Conservation (phyloP, 352 stramenopile species). For the Phytophthora uliginosa region DNA sequence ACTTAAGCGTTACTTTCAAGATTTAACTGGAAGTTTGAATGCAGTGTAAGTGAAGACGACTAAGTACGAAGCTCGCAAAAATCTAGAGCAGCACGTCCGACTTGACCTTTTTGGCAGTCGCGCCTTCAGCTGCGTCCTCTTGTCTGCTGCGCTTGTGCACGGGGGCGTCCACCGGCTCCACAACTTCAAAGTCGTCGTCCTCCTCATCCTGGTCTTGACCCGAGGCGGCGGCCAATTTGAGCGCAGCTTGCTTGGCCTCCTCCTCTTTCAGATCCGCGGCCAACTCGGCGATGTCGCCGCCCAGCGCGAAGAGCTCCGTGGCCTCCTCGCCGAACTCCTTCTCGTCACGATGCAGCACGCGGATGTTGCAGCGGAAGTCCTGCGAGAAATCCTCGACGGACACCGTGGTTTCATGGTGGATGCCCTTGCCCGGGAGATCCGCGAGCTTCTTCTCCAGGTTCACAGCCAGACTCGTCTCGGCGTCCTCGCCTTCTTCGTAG, state of each 20-base stretch:
- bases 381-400: conserved; percentile 97
- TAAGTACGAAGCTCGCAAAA: conserved; percentile 38
- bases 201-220: conserved; percentile 22
- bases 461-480: conserved; percentile 75
- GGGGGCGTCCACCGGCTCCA: conserved; percentile 26
- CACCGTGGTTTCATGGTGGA: conserved; percentile 94
- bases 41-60: background rate
- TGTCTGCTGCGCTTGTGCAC: conserved; percentile 39
- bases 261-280: conserved; percentile 52
- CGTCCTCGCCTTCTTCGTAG: conserved; percentile 97
- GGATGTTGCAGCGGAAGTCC: conserved; percentile 91
- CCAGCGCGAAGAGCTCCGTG: conserved; percentile 80
- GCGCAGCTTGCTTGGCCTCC: conserved; percentile 46
- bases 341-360: conserved; percentile 76
- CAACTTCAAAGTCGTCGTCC: conserved; percentile 39
- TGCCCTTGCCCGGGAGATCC: conserved; percentile 93
- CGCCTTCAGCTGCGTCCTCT: background rate
- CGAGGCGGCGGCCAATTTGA: conserved; percentile 26
- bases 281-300: conserved; percentile 72
- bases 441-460: conserved; percentile 93
- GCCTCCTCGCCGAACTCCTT: conserved; percentile 75
- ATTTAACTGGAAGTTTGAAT: background rate
- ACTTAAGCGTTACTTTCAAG: too few species aligned
- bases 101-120: conserved; percentile 40
- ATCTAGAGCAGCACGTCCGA: conserved; percentile 34